These are phyloP conservation scores for Aspergillus sp. DNA, from an alignment of 2,329 filamentous ascomycete genomes.

Conservation along the genomic window DNA sequence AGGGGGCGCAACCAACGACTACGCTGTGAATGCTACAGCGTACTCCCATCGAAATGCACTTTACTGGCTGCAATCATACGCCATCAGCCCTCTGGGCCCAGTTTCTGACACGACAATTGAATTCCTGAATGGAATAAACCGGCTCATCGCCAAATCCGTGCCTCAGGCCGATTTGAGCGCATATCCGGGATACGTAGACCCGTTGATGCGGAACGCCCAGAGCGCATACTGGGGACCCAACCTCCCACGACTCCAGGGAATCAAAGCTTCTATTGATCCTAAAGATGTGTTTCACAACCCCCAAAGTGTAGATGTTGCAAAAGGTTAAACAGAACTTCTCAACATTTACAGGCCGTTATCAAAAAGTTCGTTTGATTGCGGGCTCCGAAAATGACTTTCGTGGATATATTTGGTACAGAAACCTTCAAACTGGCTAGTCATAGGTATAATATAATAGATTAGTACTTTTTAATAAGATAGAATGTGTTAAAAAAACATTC, in stretches of 20 bases:
- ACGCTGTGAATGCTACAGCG: constrained; percentile 52
- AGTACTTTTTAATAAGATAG: no score
- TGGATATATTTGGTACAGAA: no score
- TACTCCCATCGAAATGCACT: constrained; percentile 62
- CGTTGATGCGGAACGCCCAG: constrained; percentile 42
- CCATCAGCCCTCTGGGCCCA: constrained; percentile 43
- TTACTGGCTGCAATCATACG: constrained; percentile 61
- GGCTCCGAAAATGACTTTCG: no score
- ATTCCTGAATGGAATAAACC: constrained; percentile 52
- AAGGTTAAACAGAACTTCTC: neutral
- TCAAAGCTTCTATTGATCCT: constrained; percentile 53
- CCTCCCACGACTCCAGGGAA: constrained; percentile 40
- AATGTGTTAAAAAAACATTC: no score
- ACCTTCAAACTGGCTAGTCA: no score
- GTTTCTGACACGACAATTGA: constrained; percentile 43
- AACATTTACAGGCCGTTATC: no score
- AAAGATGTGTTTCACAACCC: constrained; percentile 55
- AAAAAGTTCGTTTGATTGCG: no score
- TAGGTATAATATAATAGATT: no score
- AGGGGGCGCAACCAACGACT: constrained; percentile 57
- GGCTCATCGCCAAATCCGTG: constrained; percentile 23
- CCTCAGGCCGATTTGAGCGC: constrained; percentile 41
- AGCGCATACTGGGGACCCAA: constrained; percentile 54
- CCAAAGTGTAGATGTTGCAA: constrained; percentile 38
- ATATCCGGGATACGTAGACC: constrained; percentile 63